Evolutionary conservation across 331 rosid species (phyloP).

Genomic region (Malus hybrid): DNA sequence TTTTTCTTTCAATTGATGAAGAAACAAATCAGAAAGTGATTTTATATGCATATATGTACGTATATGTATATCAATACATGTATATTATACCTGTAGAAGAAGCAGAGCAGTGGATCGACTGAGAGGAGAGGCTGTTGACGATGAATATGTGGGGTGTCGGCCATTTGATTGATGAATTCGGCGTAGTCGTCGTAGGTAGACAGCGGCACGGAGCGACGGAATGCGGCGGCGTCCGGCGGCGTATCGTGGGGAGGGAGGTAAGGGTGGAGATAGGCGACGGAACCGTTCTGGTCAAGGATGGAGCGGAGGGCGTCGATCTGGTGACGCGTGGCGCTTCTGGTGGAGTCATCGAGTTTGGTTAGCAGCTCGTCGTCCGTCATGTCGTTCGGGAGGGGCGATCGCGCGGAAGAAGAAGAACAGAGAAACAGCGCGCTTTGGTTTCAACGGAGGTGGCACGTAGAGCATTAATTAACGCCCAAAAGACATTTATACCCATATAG

Average conservation of each 20-base stretch:
- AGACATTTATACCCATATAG: neutral
- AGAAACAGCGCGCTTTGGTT: neutral
- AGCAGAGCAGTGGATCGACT: conserved; percentile 52
- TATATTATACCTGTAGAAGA: conserved; percentile 45
- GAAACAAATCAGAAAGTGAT: neutral
- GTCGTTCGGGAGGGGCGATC: neutral
- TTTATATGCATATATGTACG: neutral
- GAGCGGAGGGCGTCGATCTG: conserved; percentile 37
- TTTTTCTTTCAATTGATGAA: neutral
- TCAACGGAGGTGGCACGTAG: neutral
- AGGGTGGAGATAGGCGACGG: conserved; percentile 37
- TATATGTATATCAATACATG: no score
- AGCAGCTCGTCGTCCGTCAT: conserved; percentile 34
- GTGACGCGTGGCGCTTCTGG: conserved; percentile 27
- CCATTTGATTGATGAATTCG: conserved; percentile 35
- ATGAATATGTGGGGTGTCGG: conserved; percentile 9
- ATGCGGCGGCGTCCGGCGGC: conserved; percentile 22
- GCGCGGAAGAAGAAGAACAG: neutral
- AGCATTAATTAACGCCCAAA: no score
- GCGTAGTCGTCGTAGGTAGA: conserved; percentile 49
- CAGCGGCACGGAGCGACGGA: conserved; percentile 34
- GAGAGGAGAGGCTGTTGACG: conserved; percentile 40
- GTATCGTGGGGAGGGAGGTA: conserved; percentile 1
- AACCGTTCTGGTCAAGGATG: conserved; percentile 34
- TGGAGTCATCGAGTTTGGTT: conserved; percentile 33